phyloP scores from a whole-genome alignment of 176 grass and related monocot genomes.

The Saccharum spontaneum region DNA sequence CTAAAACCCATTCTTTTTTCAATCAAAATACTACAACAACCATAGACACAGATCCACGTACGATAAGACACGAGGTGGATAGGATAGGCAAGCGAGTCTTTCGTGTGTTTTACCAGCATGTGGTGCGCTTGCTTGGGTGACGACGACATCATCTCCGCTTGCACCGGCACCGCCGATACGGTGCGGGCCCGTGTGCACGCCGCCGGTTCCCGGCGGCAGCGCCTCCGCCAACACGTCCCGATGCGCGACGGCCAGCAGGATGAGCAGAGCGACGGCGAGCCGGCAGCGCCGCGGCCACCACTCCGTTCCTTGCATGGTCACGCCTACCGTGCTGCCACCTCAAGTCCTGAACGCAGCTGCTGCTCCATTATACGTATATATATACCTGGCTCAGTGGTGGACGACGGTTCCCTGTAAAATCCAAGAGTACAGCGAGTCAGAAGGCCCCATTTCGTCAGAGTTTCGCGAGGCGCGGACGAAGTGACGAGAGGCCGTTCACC shows the following conservation, averaged over 20 bases:
- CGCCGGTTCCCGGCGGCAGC: not conserved
- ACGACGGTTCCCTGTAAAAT: too few species aligned
- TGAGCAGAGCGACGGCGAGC: not conserved
- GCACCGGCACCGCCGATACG: not conserved
- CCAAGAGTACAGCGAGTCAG: too few species aligned
- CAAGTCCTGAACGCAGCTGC: too few species aligned
- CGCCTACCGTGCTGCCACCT: not conserved
- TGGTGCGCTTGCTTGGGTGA: not conserved
- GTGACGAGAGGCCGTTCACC: too few species aligned
- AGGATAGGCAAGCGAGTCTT: too few species aligned
- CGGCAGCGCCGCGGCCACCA: not conserved
- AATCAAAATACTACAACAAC: too few species aligned
- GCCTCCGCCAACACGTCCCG: not conserved
- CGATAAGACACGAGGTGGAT: too few species aligned
- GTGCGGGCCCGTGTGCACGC: not conserved
- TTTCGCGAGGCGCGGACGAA: not conserved
- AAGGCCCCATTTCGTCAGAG: not conserved
- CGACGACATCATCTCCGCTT: not conserved
- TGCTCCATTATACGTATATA: not conserved
- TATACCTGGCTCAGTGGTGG: not conserved
- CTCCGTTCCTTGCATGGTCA: not conserved
- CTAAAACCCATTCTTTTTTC: too few species aligned
- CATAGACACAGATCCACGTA: too few species aligned
- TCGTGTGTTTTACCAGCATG: too few species aligned
- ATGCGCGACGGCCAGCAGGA: not conserved